phyloP scores from a whole-genome alignment of 306 rosid species.

The Vigna mungo region DNA sequence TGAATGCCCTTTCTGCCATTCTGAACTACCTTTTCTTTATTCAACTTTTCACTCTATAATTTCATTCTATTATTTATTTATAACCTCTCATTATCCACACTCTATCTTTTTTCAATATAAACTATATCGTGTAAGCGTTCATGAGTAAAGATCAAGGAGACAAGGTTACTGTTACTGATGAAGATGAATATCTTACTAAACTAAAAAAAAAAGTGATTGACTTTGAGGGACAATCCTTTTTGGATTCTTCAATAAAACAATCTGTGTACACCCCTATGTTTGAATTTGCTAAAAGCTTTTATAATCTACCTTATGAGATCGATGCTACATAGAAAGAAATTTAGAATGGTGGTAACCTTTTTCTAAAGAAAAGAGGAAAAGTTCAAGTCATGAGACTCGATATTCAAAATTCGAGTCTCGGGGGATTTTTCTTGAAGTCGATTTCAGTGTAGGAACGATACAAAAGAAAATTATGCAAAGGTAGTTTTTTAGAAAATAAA shows the following conservation, averaged over 20 bases:
- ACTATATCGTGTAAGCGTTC: background rate
- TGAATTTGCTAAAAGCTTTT: conserved; percentile 10
- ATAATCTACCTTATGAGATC: background rate
- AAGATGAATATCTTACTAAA: background rate
- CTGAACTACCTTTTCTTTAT: background rate
- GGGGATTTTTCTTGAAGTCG: too few species aligned
- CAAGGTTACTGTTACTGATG: background rate
- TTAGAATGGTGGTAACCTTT: background rate
- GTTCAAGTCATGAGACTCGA: background rate
- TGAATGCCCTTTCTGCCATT: background rate
- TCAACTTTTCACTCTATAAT: background rate
- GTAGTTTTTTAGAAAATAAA: background rate
- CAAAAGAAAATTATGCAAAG: background rate
- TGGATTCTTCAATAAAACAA: background rate
- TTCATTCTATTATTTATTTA: background rate
- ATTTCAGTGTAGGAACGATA: background rate
- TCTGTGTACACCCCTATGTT: background rate
- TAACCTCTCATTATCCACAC: background rate
- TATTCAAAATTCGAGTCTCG: background rate
- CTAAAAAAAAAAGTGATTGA: background rate
- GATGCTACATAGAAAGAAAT: background rate
- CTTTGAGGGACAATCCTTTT: background rate
- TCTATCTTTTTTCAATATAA: background rate
- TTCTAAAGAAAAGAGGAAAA: background rate
- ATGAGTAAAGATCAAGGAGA: background rate